Conservation (phyloP, 768 basidiomycete genomes). For the Kwoniella europaea region DNA sequence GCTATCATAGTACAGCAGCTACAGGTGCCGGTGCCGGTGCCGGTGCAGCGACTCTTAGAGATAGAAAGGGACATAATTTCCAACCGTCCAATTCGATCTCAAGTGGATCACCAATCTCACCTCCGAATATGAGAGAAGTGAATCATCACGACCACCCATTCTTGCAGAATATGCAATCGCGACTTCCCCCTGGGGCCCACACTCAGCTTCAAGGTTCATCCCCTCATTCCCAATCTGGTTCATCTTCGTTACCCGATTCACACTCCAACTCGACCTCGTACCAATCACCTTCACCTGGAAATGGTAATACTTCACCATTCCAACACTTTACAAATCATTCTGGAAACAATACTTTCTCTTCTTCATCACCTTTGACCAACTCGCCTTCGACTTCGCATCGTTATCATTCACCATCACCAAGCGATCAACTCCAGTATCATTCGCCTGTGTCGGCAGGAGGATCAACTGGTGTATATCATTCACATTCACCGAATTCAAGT, state of each 20-base stretch:
- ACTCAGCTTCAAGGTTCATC: not conserved
- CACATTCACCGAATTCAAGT: not conserved
- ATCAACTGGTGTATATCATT: not conserved
- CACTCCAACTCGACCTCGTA: not conserved
- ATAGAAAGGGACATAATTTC: not conserved
- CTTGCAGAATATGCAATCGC: not conserved
- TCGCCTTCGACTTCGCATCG: not conserved
- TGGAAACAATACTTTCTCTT: not conserved
- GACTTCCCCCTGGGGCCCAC: not conserved
- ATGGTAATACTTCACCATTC: not conserved
- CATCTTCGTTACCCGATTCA: too few species aligned
- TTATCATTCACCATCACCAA: not conserved
- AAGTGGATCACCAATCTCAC: not conserved
- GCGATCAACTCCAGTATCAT: not conserved
- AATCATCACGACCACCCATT: not conserved
- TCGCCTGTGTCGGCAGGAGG: not conserved
- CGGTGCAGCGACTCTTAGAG: not conserved
- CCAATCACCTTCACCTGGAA: not conserved
- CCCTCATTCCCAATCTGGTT: not conserved
- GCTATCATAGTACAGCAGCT: not conserved
- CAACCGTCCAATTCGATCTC: not conserved
- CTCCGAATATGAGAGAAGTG: not conserved
- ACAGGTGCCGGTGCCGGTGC: not conserved
- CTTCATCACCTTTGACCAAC: not conserved
- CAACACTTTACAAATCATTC: not conserved